Evolutionary conservation across 164 flowering plant genomes (phyloP).

Genomic region (Chimonanthus salicifolius): DNA sequence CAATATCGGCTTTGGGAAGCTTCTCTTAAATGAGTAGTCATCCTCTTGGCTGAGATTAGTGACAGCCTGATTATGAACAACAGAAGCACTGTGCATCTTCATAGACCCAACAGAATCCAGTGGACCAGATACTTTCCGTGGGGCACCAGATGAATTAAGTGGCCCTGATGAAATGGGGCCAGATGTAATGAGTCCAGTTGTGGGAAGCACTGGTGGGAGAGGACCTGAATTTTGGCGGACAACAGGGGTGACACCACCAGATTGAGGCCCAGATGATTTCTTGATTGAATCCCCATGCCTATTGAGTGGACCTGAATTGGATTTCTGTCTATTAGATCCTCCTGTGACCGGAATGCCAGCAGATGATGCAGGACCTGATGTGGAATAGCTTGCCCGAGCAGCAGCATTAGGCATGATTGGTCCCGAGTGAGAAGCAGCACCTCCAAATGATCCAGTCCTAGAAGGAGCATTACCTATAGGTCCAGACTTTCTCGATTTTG

Average conservation of each 20-base stretch:
- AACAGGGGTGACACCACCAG: slow-evolving; percentile 56
- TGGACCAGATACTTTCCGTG: slow-evolving; percentile 77
- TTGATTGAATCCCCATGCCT: slow-evolving; percentile 79
- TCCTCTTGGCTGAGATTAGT: slow-evolving; percentile 75
- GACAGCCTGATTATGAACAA: slow-evolving; percentile 76
- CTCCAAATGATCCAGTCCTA: slow-evolving; percentile 89
- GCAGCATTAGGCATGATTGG: slow-evolving; percentile 58
- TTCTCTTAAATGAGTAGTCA: slow-evolving; percentile 63
- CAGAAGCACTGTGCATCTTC: slow-evolving; percentile 49
- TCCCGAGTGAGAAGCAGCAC: slow-evolving; percentile 80
- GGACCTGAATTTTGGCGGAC: slow-evolving; percentile 93
- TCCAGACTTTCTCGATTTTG: slow-evolving; percentile 91
- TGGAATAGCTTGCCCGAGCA: slow-evolving; percentile 43
- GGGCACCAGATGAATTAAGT: slow-evolving; percentile 81
- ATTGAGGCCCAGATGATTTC: slow-evolving; percentile 91
- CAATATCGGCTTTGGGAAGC: slow-evolving; percentile 66
- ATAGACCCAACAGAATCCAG: slow-evolving; percentile 60
- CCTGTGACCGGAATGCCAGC: slow-evolving; percentile 39
- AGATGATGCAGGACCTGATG: slow-evolving; percentile 51
- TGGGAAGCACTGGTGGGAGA: slow-evolving; percentile 69
- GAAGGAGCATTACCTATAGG: slow-evolving; percentile 70
- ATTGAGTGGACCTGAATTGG: slow-evolving; percentile 90
- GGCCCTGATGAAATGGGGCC: slow-evolving; percentile 93
- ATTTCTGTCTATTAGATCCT: slow-evolving; percentile 47
- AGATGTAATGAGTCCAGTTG: slow-evolving; percentile 93